A percentile compares a stretch with the other conserved stretches of the same genome.
phyloP scores from a whole-genome alignment of 352 stramenopile genomes.

The Phytophthora sp. region DNA sequence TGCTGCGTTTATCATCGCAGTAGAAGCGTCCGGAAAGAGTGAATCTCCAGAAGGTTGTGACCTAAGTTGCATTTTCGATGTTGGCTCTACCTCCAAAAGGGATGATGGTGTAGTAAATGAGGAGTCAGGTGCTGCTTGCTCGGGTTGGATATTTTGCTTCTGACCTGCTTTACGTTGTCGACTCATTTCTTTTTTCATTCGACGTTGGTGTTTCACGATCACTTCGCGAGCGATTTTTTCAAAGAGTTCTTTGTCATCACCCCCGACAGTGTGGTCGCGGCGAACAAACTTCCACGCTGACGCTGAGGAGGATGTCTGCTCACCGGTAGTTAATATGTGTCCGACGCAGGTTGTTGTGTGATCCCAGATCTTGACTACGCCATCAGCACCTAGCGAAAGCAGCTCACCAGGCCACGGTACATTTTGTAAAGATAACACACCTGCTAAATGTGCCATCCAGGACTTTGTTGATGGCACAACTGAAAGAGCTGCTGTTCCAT shows the following conservation, averaged over 20 bases:
- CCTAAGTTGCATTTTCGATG: background rate
- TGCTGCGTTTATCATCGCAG: conserved; percentile 27
- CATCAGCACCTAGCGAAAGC: conserved; percentile 54
- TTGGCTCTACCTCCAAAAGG: conserved; percentile 15
- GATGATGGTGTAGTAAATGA: conserved; percentile 1
- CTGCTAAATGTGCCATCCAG: conserved; percentile 51
- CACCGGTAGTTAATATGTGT: conserved; percentile 46
- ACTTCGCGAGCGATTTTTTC: conserved; percentile 48
- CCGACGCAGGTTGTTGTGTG: conserved; percentile 42
- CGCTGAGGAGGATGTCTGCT: conserved; percentile 15
- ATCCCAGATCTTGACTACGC: conserved; percentile 61
- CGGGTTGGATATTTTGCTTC: background rate
- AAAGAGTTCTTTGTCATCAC: conserved; percentile 38
- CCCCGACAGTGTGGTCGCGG: conserved; percentile 31
- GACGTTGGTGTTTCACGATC: conserved; percentile 42
- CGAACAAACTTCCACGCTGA: conserved; percentile 64
- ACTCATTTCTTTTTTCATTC: conserved; percentile 30
- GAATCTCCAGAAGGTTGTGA: background rate
- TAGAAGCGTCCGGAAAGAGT: conserved; percentile 23
- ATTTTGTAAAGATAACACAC: conserved; percentile 39
- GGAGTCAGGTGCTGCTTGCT: background rate
- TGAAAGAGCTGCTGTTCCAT: conserved; percentile 1
- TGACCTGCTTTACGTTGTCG: conserved; percentile 19
- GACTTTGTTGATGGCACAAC: conserved; percentile 33
- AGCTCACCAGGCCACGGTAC: conserved; percentile 49